Base-by-base conservation (phyloP, 345 rosid species). In the Euphorbia tirucalli region DNA sequence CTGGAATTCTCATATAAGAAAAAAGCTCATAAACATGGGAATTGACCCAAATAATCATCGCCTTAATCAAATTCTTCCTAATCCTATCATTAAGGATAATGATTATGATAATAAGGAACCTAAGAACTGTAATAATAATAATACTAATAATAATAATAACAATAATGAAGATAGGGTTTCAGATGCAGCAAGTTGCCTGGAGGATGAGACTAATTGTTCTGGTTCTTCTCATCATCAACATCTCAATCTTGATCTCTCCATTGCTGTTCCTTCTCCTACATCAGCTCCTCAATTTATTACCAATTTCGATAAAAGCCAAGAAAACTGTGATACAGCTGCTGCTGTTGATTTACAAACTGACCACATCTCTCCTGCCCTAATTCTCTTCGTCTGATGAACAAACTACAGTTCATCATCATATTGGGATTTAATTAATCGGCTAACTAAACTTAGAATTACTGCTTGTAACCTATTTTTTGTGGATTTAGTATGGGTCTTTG, bases 1-100 rank as follows among this genome's bases (percentile, higher is more conserved):
- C 18, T 78, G 81, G 79, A 81, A 71, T 61, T 85, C 91, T 28
- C 86, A 84, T 80, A 59, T 91, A 28, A 80, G 81, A 68, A 85
- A 68, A 66, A 91, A 89, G 77, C 91, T 89, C 4, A 46, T 88
- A 6, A 83, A 77, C 52, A 86, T 86, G 95, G 95, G 97, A 49
- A 84, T 91, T 25, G 91, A 91, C 73, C 97, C 97, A 19, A 84
- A 87, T 24, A 91, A 91, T 73, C 97, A 91, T 69, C 85, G 85
- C n/a, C 76, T 85, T 22, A 70, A 68, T 72, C 83, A 77, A 24
- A 57, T 24, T 65, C 75, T 74, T 41, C 74, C 74, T 70, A 14
- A 58, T 18, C 43, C 27, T 52, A 24, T n/a, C n/a, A n/a, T 32
- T 30, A 8, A 14, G 11, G 27, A 49, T 56, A 24, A 62, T 15